Evolutionary conservation across 306 rosid genomes (phyloP), one percentile per base, ranked within the genome.

Genomic region (Gastrolobium villosum): DNA sequence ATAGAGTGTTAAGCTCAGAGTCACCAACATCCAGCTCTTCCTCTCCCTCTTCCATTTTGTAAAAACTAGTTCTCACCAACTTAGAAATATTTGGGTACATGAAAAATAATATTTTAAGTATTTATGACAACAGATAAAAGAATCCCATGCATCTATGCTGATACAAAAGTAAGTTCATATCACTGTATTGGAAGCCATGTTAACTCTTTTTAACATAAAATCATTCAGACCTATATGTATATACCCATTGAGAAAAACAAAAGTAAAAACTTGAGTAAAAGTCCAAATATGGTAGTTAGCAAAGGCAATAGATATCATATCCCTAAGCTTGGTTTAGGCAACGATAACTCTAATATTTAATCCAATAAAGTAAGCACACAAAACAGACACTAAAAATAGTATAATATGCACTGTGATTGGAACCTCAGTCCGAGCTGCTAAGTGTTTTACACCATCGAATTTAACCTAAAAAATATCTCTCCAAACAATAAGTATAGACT

Each of bases 301-400:
- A 69, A 44, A 5, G 30, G 9, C 39, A 50, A 55, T 3, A 43
- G 43, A 31, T 76, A 66, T 37, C 46, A 59, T 13, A 53, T n/a
- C 6, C 26, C 40, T 62, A 7, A 70, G 61, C 26, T 60, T 39
- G 68, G 60, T 62, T 61, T 50, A 41, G 73, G 28, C 26, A 48
- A 81, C 6, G 37, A 34, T 55, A 78, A n/a, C n/a, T n/a, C 75
- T 59, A 81, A 37, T 71, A 46, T 37, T 53, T 49, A 69, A 63
- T 69, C 49, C 32, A 52, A 57, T 35, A 64, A 46, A 56, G 15
- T 1, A 34, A 71, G 20, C 72, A 41, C 55, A 56, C 41, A 40
- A 48, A 40, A 75, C 5, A 60, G 45, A 56, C 41, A 71, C 70
- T 44, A 56, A 13, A 43, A 37, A 13, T 6, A 43, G 65, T 35